phyloP scores from a whole-genome alignment of 257 asterid genomes.

The Eustoma russellianum region DNA sequence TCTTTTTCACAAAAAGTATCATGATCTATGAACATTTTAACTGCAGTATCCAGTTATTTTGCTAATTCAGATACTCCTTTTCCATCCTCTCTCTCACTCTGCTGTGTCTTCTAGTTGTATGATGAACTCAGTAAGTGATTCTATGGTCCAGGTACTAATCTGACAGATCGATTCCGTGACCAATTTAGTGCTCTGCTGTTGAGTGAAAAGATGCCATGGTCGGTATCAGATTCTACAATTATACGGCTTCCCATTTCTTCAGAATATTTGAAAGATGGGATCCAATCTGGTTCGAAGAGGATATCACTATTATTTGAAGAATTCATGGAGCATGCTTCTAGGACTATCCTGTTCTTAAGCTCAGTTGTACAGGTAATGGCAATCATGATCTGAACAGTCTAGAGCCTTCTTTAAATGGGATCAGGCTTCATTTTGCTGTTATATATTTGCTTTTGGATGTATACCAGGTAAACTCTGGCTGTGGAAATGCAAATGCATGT shows the following conservation, averaged over 20 bases:
- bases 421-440: too few relatives aligned
- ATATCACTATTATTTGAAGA: slow-evolving; percentile 40
- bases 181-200: slow-evolving; percentile 83
- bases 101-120: not conserved
- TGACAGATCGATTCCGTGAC: slow-evolving; percentile 68
- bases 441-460: too few relatives aligned
- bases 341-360: slow-evolving; percentile 56
- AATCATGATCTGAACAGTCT: not conserved
- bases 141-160: slow-evolving; percentile 61
- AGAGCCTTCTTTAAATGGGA: too few relatives aligned
- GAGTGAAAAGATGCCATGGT: slow-evolving; percentile 63
- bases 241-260: slow-evolving; percentile 91
- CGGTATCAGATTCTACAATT: slow-evolving; percentile 52
- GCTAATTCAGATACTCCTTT: not conserved
- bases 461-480: not conserved
- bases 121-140: slow-evolving; percentile 8
- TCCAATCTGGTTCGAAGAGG: slow-evolving; percentile 37
- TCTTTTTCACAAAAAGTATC: too few relatives aligned
- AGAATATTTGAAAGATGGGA: slow-evolving; percentile 47
- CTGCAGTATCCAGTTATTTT: not conserved
- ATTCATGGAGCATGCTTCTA: slow-evolving; percentile 71
- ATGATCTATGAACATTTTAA: not conserved
- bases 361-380: slow-evolving; percentile 64
- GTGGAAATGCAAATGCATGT: not conserved
- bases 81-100: not conserved